Evolutionary conservation across 352 stramenopile genomes (phyloP), one percentile per base, ranked within the genome.

Genomic region (Pilasporangium apinafurcum): DNA sequence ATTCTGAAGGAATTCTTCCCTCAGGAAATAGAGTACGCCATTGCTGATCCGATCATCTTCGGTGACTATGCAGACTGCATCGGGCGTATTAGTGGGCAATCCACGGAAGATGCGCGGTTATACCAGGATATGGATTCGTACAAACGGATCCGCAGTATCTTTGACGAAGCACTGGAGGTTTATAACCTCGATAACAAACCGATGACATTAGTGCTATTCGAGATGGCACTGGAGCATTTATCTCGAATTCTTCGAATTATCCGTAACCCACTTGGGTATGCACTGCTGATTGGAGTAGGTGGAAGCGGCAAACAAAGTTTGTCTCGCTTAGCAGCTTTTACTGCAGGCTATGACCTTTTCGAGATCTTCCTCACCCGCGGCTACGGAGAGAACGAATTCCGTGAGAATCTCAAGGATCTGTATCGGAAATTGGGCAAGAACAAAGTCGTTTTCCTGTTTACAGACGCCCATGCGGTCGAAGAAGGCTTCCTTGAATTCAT

Each of bases 401-500:
- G 87, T 13, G 89, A 96, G 35, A 95, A 97, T 37, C 55, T 98
- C 3, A 98, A 98, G 59, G 82, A 96, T 27, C 49, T 98, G 8
- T 98, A 97, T 37, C 87, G 83, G 8, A 69, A 83, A 34, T 53
- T 98, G 5, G 88, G 82, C 8, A 82, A 85, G 27, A 79, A 80
- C 8, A 69, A 68, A 5, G 86, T 98, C 2, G 90, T 98, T 6
- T 98, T 98, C 56, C 75, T 98, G 12, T 97, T 98, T 60, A 98
- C 93, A 3, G 93, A 98, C 48, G 92, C 92, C 0, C 92, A 98
- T 48, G 90, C 96, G 0, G 91, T 97, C 2, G 86, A 98, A 51
- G 93, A 98, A 75, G 93, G 88, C 2, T 98, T 98, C 49, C 68
- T 98, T 14, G 93, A 98, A 53, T 97, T 97, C 43, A 92, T 98